Conservation (phyloP, 2,329 filamentous ascomycete species). For the Sporothrix variecibatus region DNA sequence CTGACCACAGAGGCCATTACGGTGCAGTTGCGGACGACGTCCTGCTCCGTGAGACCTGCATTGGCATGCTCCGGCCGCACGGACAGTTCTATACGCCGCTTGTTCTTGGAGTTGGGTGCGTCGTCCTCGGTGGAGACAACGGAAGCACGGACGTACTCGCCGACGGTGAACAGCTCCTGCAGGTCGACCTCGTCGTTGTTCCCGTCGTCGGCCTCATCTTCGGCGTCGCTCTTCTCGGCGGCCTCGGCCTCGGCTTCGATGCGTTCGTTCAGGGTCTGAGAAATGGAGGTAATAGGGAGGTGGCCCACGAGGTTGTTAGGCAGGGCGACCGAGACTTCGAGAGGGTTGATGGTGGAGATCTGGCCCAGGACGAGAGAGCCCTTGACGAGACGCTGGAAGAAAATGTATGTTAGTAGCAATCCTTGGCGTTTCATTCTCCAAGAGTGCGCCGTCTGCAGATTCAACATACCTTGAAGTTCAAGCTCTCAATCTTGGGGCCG, state of each 20-base stretch:
- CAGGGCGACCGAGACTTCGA: slow-evolving; percentile 78
- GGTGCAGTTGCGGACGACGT: slow-evolving; percentile 72
- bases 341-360: slow-evolving; percentile 74
- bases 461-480: slow-evolving; percentile 78
- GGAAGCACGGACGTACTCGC: slow-evolving; percentile 84
- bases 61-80: slow-evolving; percentile 80
- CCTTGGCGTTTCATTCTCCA: neutral
- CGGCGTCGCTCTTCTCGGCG: slow-evolving; percentile 44
- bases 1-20: slow-evolving; percentile 87
- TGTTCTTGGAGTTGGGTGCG: slow-evolving; percentile 59
- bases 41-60: slow-evolving; percentile 68
- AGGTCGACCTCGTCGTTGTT: slow-evolving; percentile 66
- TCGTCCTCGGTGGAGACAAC: slow-evolving; percentile 78
- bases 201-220: neutral
- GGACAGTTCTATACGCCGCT: slow-evolving; percentile 83
- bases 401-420: slow-evolving; percentile 16
- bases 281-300: slow-evolving; percentile 89
- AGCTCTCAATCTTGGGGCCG: slow-evolving; percentile 73
- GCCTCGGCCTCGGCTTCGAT: slow-evolving; percentile 61
- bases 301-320: slow-evolving; percentile 93
- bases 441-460: neutral
- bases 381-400: slow-evolving; percentile 70
- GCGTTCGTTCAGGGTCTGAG: slow-evolving; percentile 72
- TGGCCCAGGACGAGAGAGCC: slow-evolving; percentile 89
- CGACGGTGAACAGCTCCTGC: slow-evolving; percentile 72